phyloP scores from a whole-genome alignment of 140 eudicot species.

The Cichorium intybus region DNA sequence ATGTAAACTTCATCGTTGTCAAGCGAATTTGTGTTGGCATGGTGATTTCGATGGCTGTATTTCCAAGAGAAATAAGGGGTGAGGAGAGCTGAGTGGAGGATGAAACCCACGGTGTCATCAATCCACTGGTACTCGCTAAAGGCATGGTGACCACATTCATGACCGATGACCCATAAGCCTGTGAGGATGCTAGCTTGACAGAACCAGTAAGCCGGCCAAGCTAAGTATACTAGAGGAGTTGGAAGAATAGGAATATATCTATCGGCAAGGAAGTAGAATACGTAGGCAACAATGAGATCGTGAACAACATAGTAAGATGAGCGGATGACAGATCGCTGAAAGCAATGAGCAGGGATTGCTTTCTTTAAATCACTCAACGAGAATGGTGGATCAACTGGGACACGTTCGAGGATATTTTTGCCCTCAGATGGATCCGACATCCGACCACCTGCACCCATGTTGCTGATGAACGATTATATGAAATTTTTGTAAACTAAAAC shows the following conservation, averaged over 20 bases:
- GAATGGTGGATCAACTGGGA: conserved; percentile 43
- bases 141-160: no score
- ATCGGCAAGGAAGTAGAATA: conserved; percentile 39
- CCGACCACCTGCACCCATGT: conserved; percentile 47
- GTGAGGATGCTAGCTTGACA: no score
- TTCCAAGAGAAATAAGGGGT: conserved; percentile 16
- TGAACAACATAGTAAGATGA: conserved; percentile 46
- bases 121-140: no score
- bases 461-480: conserved; percentile 2
- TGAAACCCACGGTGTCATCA: background rate
- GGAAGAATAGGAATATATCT: conserved; percentile 40
- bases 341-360: conserved; percentile 55
- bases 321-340: conserved; percentile 39
- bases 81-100: conserved; percentile 2
- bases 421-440: conserved; percentile 32
- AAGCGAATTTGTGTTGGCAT: no score
- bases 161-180: no score
- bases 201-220: conserved; percentile 46
- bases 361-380: conserved; percentile 47
- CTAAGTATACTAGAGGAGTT: conserved; percentile 31
- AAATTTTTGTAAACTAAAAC: background rate
- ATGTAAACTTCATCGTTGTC: no score
- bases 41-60: conserved; percentile 8
- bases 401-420: conserved; percentile 27
- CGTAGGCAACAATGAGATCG: no score